phyloP scores from a whole-genome alignment of 2,329 filamentous ascomycete genomes.

The Microdochium nivale region DNA sequence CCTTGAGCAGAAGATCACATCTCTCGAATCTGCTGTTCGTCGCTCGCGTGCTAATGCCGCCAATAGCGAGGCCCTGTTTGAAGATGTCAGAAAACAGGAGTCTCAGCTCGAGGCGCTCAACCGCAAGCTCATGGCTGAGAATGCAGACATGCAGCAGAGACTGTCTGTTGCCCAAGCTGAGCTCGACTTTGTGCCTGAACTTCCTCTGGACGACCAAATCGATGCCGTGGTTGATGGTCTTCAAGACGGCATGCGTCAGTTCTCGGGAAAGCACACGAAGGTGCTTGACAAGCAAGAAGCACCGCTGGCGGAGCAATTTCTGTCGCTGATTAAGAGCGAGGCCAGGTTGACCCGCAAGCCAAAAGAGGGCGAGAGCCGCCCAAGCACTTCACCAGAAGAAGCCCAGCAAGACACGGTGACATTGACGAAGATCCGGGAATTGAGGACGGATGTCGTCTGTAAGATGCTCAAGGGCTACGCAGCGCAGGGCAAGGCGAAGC shows the following conservation, averaged over 20 bases:
- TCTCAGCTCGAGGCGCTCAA: slow-evolving; percentile 13
- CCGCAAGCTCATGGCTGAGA: slow-evolving; percentile 12
- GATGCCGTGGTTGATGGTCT: slow-evolving; percentile 27
- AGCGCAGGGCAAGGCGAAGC: slow-evolving; percentile 15
- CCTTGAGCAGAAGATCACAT: slow-evolving; percentile 31
- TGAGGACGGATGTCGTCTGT: slow-evolving; percentile 4
- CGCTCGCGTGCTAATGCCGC: slow-evolving; percentile 37
- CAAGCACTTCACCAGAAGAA: slow-evolving; percentile 9
- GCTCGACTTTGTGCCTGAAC: slow-evolving; percentile 6
- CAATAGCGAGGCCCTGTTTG: slow-evolving; percentile 38
- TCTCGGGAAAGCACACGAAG: background rate
- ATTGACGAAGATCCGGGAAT: background rate
- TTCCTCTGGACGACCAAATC: slow-evolving; percentile 13
- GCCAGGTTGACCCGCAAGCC: slow-evolving; percentile 12
- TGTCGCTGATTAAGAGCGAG: slow-evolving; percentile 9
- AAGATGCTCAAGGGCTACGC: slow-evolving; percentile 1
- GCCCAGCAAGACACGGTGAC: background rate
- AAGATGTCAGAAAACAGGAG: slow-evolving; percentile 19
- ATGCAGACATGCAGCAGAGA: slow-evolving; percentile 13
- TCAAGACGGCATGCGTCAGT: background rate
- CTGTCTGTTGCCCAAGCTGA: slow-evolving; percentile 12
- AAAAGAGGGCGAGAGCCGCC: slow-evolving; percentile 10
- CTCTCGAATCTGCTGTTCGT: slow-evolving; percentile 35
- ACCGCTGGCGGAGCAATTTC: background rate
- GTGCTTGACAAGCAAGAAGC: background rate